phyloP scores from a whole-genome alignment of 768 basidiomycete species.

The Phaeotremella skinneri region DNA sequence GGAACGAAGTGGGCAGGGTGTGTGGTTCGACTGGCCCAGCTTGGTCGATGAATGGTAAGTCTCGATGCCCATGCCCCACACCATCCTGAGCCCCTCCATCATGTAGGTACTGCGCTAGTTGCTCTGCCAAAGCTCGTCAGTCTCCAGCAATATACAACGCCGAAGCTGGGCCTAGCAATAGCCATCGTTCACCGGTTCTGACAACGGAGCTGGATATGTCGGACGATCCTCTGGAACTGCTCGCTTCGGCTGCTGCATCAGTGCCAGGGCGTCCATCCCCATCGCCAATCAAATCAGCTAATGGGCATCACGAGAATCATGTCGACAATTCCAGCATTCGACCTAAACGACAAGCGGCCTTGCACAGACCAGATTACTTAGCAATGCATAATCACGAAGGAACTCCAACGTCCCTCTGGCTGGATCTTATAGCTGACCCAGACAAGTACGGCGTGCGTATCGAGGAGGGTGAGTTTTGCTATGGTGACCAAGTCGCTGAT shows the following conservation, averaged over 20 bases:
- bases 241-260: neutral
- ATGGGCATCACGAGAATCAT: neutral
- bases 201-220: neutral
- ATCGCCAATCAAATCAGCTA: neutral
- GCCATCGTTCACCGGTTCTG: neutral
- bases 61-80: neutral
- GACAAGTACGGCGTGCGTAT: conserved; percentile 41
- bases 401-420: conserved; percentile 46
- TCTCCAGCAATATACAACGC: neutral
- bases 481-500: neutral
- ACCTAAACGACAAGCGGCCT: conserved; percentile 45
- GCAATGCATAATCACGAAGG: conserved; percentile 47
- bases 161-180: neutral
- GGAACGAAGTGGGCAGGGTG: conserved; percentile 13
- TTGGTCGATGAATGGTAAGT: conserved; percentile 43
- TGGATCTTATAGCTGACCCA: conserved; percentile 46
- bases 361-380: conserved; percentile 45
- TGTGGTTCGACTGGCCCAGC: conserved; percentile 39
- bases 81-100: conserved; percentile 2
- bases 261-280: conserved; percentile 3
- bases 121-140: conserved; percentile 9
- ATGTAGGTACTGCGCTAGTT: neutral
- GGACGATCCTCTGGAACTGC: neutral
- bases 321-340: conserved; percentile 3
- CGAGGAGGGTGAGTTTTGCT: conserved; percentile 26